Conservation (phyloP, 2,329 filamentous ascomycete species). For the Cladosporium sp. region DNA sequence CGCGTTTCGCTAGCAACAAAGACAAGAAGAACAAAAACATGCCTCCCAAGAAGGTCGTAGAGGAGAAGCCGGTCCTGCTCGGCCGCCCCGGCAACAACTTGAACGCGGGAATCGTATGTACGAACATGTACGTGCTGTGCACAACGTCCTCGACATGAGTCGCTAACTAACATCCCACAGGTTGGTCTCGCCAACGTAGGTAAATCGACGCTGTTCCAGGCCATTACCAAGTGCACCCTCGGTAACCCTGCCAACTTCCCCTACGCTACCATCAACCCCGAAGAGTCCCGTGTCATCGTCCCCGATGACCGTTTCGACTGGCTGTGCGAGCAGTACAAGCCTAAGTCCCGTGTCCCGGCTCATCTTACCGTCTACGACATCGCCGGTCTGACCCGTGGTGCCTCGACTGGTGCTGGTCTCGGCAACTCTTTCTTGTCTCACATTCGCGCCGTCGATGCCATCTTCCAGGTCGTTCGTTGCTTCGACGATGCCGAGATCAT, state of each 20-base stretch:
- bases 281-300: constrained; percentile 95
- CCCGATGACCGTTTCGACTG: constrained; percentile 95
- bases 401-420: constrained; percentile 94
- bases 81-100: constrained; percentile 95
- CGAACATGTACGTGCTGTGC: constrained; percentile 30
- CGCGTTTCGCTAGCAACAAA: constrained; percentile 48
- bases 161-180: constrained; percentile 52
- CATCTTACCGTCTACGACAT: constrained; percentile 99
- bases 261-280: constrained; percentile 97
- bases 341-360: constrained; percentile 93
- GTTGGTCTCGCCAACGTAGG: constrained; percentile 98
- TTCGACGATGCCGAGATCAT: constrained; percentile 99
- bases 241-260: constrained; percentile 99
- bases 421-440: constrained; percentile 98
- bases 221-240: constrained; percentile 94
- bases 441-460: constrained; percentile 67
- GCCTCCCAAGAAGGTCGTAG: constrained; percentile 88
- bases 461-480: constrained; percentile 39
- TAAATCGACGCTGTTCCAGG: constrained; percentile 99
- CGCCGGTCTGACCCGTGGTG: constrained; percentile 89
- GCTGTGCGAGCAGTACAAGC: constrained; percentile 94
- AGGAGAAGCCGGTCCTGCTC: constrained; percentile 94
- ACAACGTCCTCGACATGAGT: constrained; percentile 29
- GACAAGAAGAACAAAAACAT: constrained; percentile 46
- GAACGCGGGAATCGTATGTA: constrained; percentile 96